Base-by-base conservation (phyloP, 441 rosid genomes). In the Daphne laureola region DNA sequence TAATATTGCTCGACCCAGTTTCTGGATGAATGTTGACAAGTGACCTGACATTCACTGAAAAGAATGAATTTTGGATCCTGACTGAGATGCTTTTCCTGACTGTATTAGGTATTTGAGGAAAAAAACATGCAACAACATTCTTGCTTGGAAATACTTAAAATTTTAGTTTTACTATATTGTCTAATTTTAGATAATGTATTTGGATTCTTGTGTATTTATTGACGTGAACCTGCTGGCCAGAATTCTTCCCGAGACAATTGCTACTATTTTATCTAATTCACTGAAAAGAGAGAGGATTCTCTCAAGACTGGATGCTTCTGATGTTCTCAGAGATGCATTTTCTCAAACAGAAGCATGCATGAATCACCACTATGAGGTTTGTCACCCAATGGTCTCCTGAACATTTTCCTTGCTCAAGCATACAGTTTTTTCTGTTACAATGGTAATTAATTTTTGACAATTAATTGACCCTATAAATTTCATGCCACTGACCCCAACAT, bases 351-450 rank as follows among this genome's bases (percentile, higher is more conserved):
- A 89, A 79, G 87, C 84, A 55, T 66, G 80, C 77, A 54, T 93
- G 88, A 80, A 77, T 64, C 76, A 85, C 75, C 57, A 54, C 52
- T 93, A 90, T 53, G 99, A 93, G 97, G 99, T 93, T 72, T 63
- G 46, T 64, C 49, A 58, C 49, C 42, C 14, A 46, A 54, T 61
- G n/a, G 57, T 23, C 31, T 61, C 45, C 55, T 61, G 59, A 54
- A 54, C 58, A 45, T 56, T 36, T 42, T 35, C 50, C 26, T 57
- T 43, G 31, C 57, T 25, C 38, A 43, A 21, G 41, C 26, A 27
- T 64, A 21, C 3, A 21, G 25, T 45, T 46, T 49, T 49, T 18
- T 17, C 49, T n/a, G 3, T 26, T 15, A 36, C 49, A 48, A 40
- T 11, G 49, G 40, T 14, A 17, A 14, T 17, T 46, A 47, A 21